A percentile compares a stretch with the other conserved stretches of the same genome.
These are phyloP conservation scores for Annulohypoxylon moriforme DNA, from an alignment of 495 filamentous ascomycete genomes.

Conservation along the genomic window DNA sequence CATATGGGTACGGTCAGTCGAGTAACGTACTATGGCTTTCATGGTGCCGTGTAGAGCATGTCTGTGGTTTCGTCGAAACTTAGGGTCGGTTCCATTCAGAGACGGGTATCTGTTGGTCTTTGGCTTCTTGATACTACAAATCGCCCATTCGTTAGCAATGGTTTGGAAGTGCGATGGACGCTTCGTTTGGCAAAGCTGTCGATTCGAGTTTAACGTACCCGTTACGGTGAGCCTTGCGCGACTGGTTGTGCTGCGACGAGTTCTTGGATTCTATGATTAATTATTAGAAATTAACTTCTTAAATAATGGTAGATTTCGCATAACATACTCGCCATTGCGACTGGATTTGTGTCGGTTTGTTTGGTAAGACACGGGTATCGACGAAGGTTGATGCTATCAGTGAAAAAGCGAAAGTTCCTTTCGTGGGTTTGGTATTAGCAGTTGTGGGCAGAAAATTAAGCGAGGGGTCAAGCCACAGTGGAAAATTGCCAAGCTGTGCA, in stretches of 20 bases:
- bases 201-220: constrained; percentile 70
- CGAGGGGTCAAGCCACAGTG: constrained; percentile 44
- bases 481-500: background rate
- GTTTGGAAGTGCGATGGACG: background rate
- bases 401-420: constrained; percentile 40
- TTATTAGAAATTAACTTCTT: background rate
- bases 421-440: constrained; percentile 43
- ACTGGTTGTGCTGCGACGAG: constrained; percentile 97
- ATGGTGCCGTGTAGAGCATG: constrained; percentile 98
- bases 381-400: constrained; percentile 40
- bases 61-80: constrained; percentile 99
- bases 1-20: background rate
- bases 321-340: constrained; percentile 65
- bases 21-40: constrained; percentile 88
- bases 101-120: constrained; percentile 99
- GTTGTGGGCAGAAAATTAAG: constrained; percentile 54
- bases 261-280: constrained; percentile 89
- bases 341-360: constrained; percentile 50
- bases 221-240: constrained; percentile 96
- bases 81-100: constrained; percentile 97
- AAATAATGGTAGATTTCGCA: background rate
- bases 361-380: constrained; percentile 32
- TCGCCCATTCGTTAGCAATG: constrained; percentile 26
- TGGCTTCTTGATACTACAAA: constrained; percentile 96
- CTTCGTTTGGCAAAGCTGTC: constrained; percentile 2